A percentile compares a stretch with the other conserved stretches of the same genome.
phyloP scores from a whole-genome alignment of 2,329 filamentous ascomycete genomes.

The Botryotinia convoluta region DNA sequence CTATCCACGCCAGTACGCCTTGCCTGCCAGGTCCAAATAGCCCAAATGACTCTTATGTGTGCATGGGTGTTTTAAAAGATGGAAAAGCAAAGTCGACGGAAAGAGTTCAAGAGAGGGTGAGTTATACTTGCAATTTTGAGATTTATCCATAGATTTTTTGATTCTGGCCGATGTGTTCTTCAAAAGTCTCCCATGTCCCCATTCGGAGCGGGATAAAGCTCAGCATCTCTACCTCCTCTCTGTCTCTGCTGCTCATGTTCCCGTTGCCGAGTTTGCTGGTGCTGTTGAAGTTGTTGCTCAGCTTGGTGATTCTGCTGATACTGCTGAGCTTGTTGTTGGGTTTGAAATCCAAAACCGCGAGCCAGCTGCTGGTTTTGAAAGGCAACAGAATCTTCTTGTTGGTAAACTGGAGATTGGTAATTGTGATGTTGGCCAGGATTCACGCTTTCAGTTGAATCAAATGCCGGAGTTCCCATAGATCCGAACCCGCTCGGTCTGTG shows the following conservation, averaged over 20 bases:
- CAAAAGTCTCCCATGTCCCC: background rate
- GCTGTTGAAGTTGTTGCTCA: background rate
- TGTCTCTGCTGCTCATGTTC: background rate
- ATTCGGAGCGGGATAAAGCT: background rate
- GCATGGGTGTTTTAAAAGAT: background rate
- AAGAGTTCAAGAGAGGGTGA: background rate
- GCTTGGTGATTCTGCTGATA: background rate
- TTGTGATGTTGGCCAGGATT: background rate
- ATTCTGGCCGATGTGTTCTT: background rate
- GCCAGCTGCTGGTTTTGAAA: background rate
- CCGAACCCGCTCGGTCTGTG: background rate
- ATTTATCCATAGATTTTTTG: background rate
- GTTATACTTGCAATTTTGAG: slow-evolving; percentile 8
- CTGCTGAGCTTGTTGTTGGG: background rate
- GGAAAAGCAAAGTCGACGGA: slow-evolving; percentile 1
- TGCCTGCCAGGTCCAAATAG: slow-evolving; percentile 13
- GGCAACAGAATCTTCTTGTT: background rate
- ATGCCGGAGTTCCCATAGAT: background rate
- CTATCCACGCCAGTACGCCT: background rate
- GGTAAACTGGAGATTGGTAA: background rate
- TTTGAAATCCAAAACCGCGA: background rate
- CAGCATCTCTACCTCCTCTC: background rate
- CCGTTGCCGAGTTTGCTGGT: background rate
- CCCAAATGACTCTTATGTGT: background rate
- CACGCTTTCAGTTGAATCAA: background rate